Conservation (phyloP, 108 stramenopile genomes). For the Fistulifera pelliculosa region DNA sequence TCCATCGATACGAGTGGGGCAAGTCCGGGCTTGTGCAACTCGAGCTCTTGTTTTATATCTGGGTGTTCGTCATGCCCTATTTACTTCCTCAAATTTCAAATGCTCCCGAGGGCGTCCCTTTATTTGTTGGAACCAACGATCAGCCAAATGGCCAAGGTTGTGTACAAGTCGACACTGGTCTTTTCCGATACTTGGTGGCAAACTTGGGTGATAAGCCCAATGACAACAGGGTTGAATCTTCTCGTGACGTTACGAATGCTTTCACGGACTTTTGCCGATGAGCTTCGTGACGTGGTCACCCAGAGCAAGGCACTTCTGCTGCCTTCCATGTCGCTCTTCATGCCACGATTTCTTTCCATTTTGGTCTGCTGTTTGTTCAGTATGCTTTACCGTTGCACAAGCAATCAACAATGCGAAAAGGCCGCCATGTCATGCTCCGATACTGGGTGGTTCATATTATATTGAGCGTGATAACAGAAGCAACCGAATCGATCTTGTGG, state of each 20-base stretch:
- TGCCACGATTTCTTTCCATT: constrained; percentile 71
- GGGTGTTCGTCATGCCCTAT: constrained; percentile 59
- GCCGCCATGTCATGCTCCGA: constrained; percentile 30
- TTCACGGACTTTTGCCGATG: constrained; percentile 39
- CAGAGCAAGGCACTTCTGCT: constrained; percentile 48
- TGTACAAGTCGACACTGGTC: constrained; percentile 14
- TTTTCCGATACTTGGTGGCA: constrained; percentile 18
- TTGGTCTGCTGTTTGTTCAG: constrained; percentile 69
- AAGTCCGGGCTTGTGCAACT: constrained; percentile 11
- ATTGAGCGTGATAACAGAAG: constrained; percentile 29
- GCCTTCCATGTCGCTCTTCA: constrained; percentile 66
- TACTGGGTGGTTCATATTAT: constrained; percentile 67
- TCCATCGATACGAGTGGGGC: background rate
- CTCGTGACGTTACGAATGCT: constrained; percentile 42
- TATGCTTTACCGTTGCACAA: constrained; percentile 52
- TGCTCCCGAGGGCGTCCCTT: constrained; percentile 9
- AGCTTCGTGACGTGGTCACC: constrained; percentile 35
- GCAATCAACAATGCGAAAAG: constrained; percentile 12
- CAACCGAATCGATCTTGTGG: constrained; percentile 42
- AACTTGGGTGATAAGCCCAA: constrained; percentile 15
- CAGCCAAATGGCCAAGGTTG: constrained; percentile 1
- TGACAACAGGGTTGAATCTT: constrained; percentile 24
- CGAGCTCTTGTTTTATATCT: constrained; percentile 60
- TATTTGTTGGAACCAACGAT: constrained; percentile 9
- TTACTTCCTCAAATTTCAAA: constrained; percentile 17